Base-by-base conservation (phyloP, 2,329 filamentous ascomycete genomes). In the Parasarocladium wereldwijsianum region DNA sequence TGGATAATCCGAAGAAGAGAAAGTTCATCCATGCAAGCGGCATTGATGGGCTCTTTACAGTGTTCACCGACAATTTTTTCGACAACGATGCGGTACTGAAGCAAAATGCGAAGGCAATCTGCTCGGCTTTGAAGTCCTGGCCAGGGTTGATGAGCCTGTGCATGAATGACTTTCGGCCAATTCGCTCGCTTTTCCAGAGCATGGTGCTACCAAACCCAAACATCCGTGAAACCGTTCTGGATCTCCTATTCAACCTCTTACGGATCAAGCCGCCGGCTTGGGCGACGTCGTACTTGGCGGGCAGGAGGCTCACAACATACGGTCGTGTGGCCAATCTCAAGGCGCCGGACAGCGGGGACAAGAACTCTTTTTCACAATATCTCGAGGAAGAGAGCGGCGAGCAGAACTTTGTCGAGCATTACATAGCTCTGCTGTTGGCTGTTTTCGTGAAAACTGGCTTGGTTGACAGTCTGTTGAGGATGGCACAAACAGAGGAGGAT, bases 241-340 rank as follows among this genome's bases (percentile, higher is more conserved):
- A 98, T 49, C 60, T 98, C 9, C 55, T 98, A 12, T 94, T 92
- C 44, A 65, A 66, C 1, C 50, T 77, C 3, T 54, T 98, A 30
- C 75, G 87, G 20, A 94, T 98, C 46, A 96, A 96, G 26, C 86
- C 34, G 75, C 90, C 24, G 76, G 85, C 7, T 4, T 98, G 90
- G 90, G 92, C 90, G 6, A 86, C 84, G 0, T 92, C 87, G 0
- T 98, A 93, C 49, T 67, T 98, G 26, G 90, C 92, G 20, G 92
- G 90, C 6, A 72, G 90, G 39, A 69, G 92, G 35, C 62, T 98
- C 26, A 98, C 92, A 1, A 98, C 90, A 0, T 98, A 98, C 50
- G 87, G 86, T n/a, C 71, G 92, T 43, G 86, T 96, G 21, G 76
- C 84, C 6, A 90, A 84, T 36, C 58, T 96, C 30, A 84, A 82